Base-by-base conservation (phyloP, 2,329 filamentous ascomycete species). In the Hypoxylon sp. region DNA sequence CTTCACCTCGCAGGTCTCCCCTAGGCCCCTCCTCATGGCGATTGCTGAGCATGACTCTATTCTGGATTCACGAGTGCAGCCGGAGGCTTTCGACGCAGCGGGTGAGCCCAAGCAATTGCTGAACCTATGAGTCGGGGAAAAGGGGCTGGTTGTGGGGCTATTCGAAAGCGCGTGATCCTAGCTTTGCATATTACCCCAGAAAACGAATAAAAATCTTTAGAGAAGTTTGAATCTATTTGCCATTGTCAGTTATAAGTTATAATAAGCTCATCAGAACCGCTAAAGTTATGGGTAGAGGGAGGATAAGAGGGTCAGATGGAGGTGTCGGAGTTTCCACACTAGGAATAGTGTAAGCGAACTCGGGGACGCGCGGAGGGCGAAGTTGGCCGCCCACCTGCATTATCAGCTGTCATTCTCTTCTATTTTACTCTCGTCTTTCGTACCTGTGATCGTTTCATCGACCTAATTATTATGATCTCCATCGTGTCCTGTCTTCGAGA, bases 71-170 rank as follows among this genome's bases (percentile, higher is more conserved):
- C n/a, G 21, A 14, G 9, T 48, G 7, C 45, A 25, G 13, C 19
- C 6, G 4, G 11, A 48, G 21, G 19, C 14, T 25, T 48, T 48
- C 19, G 45, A 21, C 3, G 11, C 45, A 10, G 45, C 19, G 5
- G 45, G 45, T 5, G 45, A 48, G 23, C 45, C 45, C 1, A 48
- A 48, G 23, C 19, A 48, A 25, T 19, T 48, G 21, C 45, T 48
- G n/a, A n/a, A n/a, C n/a, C n/a, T n/a, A n/a, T n/a, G n/a, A n/a
- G n/a, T n/a, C n/a, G 25, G 25, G 25, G 6, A 5, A 28, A 28
- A 28, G 25, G 25, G 25, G 25, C 25, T 28, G 25, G 6, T 28
- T 28, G 25, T 28, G 25, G 25, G 25, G 25, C 25, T 28, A 28
- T 28, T 28, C 6, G 25, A 28, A 28, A 28, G 6, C 6, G 25